Evolutionary conservation across 495 filamentous ascomycete species (phyloP), one percentile per base, ranked within the genome.

Genomic region (Beverwykella pulmonaria): DNA sequence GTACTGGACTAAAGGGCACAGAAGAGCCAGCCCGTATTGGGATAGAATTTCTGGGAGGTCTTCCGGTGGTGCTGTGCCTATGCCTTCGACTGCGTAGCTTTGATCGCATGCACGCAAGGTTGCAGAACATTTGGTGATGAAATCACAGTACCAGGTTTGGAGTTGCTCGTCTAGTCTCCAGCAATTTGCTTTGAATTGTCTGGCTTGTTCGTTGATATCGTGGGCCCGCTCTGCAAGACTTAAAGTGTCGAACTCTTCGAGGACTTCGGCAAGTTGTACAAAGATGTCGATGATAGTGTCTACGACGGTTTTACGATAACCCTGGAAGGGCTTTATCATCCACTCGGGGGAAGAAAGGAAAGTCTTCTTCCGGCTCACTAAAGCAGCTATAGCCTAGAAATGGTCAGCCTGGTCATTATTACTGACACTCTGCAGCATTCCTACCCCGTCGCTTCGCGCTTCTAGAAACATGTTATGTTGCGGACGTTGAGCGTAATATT

Each of bases 381-480:
- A 20, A 2, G 65, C 65, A 23, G 59, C 23, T 15, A 68, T 34
- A 17, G 54, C 29, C 58, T 68, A 32, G 2, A 48, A n/a, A 17
- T 49, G 14, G 29, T 65, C 17, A 58, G 41, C 17, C 17, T 20
- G 10, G 17, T 36, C 1, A 19, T 14, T 20, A 23, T 41, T 25
- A 52, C n/a, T 10, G 3, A 39, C 0, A 15, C 23, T 8, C 19
- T 17, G 1, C 6, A 26, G 2, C 25, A 9, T 56, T n/a, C 64
- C n/a, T 17, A 68, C 65, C 12, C 30, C 41, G 15, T 57, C 34
- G 44, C 36, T 25, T 25, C 65, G 52, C 26, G 57, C 41, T 27
- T 68, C 65, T 36, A 68, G 15, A 46, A 63, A 68, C n/a, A 63
- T 48, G 12, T 53, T 23, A 32, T 68, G 65, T n/a, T 53, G 30